Evolutionary conservation across 108 stramenopile species (phyloP).

Genomic region (Epipyxis sp.): DNA sequence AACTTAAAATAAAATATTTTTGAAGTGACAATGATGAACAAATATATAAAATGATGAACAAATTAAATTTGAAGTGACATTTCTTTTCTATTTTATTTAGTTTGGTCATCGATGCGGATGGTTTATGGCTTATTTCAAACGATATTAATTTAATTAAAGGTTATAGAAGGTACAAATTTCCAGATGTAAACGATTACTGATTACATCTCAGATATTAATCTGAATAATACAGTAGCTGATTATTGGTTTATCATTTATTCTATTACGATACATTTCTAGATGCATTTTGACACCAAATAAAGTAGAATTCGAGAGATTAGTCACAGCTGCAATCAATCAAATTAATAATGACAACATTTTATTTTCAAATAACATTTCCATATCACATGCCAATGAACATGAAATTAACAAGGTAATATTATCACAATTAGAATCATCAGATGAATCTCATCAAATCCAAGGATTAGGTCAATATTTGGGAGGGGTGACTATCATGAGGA

Average conservation of each 20-base stretch:
- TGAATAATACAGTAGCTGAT: background rate
- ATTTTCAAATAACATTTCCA: no score
- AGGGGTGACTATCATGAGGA: slow-evolving; percentile 61
- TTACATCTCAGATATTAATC: no score
- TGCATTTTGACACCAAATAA: slow-evolving; percentile 84
- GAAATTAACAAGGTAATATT: background rate
- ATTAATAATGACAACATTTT: no score
- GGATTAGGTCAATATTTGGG: slow-evolving; percentile 20
- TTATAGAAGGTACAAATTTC: background rate
- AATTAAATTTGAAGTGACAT: no score
- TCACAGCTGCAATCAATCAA: no score
- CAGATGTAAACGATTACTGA: no score
- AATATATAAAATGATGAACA: no score
- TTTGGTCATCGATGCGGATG: slow-evolving; percentile 91
- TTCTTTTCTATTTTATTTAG: no score
- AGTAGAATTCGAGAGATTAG: slow-evolving; percentile 76
- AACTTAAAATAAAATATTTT: no score
- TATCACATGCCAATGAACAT: background rate
- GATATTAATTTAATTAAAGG: background rate
- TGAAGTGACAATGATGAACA: no score
- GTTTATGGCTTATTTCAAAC: slow-evolving; percentile 72
- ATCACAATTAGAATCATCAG: background rate
- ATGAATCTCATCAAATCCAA: slow-evolving; percentile 11
- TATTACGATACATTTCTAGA: slow-evolving; percentile 45
- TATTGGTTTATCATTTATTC: slow-evolving; percentile 34